A percentile compares a stretch with the other conserved stretches of the same genome.
Evolutionary conservation across 2,329 filamentous ascomycete species (phyloP).

Genomic region (Colletotrichum sp.): DNA sequence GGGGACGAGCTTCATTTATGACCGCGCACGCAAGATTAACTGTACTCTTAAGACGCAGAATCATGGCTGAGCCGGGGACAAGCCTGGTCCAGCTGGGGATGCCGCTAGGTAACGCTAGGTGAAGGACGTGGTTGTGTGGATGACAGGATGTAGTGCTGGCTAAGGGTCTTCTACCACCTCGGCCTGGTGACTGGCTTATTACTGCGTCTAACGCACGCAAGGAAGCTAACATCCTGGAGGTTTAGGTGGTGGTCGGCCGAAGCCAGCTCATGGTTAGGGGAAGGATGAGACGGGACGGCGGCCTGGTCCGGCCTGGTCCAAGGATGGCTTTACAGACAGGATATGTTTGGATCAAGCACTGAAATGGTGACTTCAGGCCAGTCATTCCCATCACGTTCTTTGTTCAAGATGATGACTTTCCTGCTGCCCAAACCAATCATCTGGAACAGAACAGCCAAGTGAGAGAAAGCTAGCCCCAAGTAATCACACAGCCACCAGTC

Average conservation of each 20-base stretch:
- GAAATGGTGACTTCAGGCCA: background rate
- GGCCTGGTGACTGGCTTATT: background rate
- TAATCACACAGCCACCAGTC: background rate
- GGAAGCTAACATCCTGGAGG: background rate
- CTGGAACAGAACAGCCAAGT: background rate
- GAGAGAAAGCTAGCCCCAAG: background rate
- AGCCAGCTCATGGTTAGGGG: background rate
- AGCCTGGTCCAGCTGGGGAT: background rate
- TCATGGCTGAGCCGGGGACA: background rate
- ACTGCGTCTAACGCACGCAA: background rate
- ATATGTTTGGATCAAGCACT: background rate
- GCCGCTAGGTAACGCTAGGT: background rate
- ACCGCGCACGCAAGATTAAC: background rate
- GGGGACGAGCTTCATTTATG: constrained; percentile 3
- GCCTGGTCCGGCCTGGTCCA: background rate
- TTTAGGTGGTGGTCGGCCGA: background rate
- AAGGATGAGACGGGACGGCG: background rate
- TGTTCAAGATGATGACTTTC: background rate
- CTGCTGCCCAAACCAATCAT: background rate
- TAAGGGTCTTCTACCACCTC: background rate
- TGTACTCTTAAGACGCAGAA: background rate
- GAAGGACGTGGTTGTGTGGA: background rate
- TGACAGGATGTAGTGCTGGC: background rate
- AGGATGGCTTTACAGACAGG: background rate
- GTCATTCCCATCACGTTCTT: background rate